These are phyloP conservation scores for Aspergillus persii DNA, from an alignment of 2,329 filamentous ascomycete genomes.

Conservation along the genomic window DNA sequence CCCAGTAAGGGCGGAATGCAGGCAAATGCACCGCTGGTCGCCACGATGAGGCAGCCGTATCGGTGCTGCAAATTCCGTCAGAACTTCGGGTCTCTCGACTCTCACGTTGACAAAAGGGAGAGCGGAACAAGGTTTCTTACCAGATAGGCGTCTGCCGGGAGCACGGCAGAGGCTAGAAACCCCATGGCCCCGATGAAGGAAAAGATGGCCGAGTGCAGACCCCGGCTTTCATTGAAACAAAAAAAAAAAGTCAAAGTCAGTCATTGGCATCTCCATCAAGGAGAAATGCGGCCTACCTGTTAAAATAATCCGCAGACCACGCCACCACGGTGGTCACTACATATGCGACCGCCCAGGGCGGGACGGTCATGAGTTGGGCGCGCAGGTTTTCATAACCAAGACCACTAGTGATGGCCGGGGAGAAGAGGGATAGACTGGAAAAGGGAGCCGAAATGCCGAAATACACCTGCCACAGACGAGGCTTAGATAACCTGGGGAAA, in stretches of 20 bases:
- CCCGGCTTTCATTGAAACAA: constrained; percentile 39
- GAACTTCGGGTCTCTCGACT: not conserved
- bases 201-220: constrained; percentile 51
- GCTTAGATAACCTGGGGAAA: constrained; percentile 1
- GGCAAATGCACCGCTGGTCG: constrained; percentile 64
- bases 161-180: constrained; percentile 62
- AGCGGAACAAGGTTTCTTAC: constrained; percentile 24
- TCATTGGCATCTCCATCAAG: not conserved
- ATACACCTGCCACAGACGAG: constrained; percentile 38
- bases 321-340: constrained; percentile 51
- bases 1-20: constrained; percentile 68
- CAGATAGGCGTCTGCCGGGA: constrained; percentile 59
- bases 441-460: constrained; percentile 56
- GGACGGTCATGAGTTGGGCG: constrained; percentile 66
- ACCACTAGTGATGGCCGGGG: constrained; percentile 64
- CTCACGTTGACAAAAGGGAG: not conserved
- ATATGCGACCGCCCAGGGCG: constrained; percentile 63
- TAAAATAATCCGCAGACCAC: constrained; percentile 60
- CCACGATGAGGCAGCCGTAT: constrained; percentile 70
- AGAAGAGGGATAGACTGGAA: constrained; percentile 58
- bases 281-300: constrained; percentile 23
- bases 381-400: constrained; percentile 55
- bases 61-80: constrained; percentile 39
- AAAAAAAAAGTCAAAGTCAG: not conserved
- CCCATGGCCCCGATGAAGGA: constrained; percentile 54